These are phyloP conservation scores for Dendrobium officinale DNA, from an alignment of 106 monocot genomes.

Conservation along the genomic window DNA sequence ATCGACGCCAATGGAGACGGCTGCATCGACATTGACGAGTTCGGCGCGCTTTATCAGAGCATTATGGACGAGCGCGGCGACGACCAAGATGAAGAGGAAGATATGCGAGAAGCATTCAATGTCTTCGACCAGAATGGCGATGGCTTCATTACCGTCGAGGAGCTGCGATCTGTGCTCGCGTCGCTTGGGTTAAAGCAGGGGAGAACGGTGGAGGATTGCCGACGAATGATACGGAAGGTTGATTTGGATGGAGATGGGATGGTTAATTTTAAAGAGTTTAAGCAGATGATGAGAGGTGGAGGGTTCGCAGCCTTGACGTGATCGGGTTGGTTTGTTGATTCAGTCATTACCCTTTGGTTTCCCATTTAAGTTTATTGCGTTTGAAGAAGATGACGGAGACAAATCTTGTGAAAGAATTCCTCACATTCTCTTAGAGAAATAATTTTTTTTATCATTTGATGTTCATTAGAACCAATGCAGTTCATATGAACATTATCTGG, in stretches of 20 bases:
- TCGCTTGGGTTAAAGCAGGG: slow-evolving; percentile 39
- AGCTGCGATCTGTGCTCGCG: slow-evolving; percentile 21
- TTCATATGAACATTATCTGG: no score
- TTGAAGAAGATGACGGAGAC: no score
- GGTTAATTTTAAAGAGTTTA: slow-evolving; percentile 56
- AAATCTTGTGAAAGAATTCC: no score
- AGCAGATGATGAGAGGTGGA: slow-evolving; percentile 49
- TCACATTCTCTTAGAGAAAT: no score
- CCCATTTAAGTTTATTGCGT: no score
- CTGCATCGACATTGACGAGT: slow-evolving; percentile 31
- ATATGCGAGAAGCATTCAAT: slow-evolving; percentile 54
- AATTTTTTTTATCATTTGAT: no score
- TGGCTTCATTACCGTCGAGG: slow-evolving; percentile 25
- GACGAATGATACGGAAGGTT: slow-evolving; percentile 43
- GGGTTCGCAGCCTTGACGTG: slow-evolving; percentile 25
- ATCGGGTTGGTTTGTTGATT: background rate
- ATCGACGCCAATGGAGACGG: slow-evolving; percentile 33
- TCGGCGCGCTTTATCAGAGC: slow-evolving; percentile 22
- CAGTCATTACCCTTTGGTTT: no score
- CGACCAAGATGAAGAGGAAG: slow-evolving; percentile 30
- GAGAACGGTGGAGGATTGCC: slow-evolving; percentile 33
- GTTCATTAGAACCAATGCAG: no score
- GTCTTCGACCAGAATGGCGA: slow-evolving; percentile 58
- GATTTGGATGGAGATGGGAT: slow-evolving; percentile 56
- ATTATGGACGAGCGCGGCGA: slow-evolving; percentile 31